phyloP scores from a whole-genome alignment of 169 alveolate genomes.

The Plasmodium vivax region DNA sequence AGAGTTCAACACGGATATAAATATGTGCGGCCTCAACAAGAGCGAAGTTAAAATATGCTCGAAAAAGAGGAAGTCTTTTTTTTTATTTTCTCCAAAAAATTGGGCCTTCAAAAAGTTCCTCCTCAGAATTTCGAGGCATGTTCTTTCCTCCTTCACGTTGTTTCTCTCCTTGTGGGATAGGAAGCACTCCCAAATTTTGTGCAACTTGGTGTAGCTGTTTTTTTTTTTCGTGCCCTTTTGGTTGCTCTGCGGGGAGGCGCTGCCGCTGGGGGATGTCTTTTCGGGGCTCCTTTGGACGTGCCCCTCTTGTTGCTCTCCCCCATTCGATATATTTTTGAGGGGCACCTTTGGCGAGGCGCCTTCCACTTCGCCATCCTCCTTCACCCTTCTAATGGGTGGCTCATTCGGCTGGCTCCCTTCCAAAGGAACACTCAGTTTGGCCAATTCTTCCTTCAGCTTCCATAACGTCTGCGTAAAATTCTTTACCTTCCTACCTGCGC shows the following conservation, averaged over 20 bases:
- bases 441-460: neutral
- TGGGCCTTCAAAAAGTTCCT: constrained; percentile 26
- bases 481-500: constrained; percentile 12
- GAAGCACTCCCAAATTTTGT: constrained; percentile 43
- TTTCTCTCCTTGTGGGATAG: constrained; percentile 46
- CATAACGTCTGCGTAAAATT: constrained; percentile 7
- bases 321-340: neutral
- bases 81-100: constrained; percentile 66
- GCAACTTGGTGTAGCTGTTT: constrained; percentile 26
- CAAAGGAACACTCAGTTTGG: neutral
- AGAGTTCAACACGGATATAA: constrained; percentile 34
- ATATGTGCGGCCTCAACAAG: constrained; percentile 43
- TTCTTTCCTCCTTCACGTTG: constrained; percentile 28
- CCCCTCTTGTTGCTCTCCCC: neutral
- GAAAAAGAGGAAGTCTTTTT: constrained; percentile 66
- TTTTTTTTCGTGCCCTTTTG: neutral
- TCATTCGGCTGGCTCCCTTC: neutral
- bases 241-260: neutral
- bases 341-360: neutral
- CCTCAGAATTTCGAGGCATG: constrained; percentile 17
- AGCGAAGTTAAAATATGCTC: constrained; percentile 44
- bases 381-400: neutral
- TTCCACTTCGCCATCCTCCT: neutral
- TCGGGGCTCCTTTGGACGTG: neutral
- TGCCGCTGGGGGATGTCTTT: neutral